phyloP scores from a whole-genome alignment of 1,284 basidiomycete species.

The Heterobasidion irregulare region DNA sequence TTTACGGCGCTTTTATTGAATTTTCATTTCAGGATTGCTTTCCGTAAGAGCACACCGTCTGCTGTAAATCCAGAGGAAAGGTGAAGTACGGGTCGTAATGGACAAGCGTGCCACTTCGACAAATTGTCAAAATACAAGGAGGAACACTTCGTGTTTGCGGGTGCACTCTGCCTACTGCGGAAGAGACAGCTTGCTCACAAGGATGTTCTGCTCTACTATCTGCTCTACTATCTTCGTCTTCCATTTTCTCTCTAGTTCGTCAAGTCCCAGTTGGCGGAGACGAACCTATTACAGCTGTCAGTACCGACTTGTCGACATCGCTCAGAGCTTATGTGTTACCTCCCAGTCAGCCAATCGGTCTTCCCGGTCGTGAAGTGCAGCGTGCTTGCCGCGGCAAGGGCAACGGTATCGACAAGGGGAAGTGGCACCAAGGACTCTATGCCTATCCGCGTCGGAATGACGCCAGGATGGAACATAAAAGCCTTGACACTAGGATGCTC shows the following conservation, averaged over 20 bases:
- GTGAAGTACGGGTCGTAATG: too few relatives aligned
- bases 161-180: neutral
- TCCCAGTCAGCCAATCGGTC: constrained; percentile 8
- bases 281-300: neutral
- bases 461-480: constrained; percentile 9
- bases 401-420: neutral
- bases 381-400: constrained; percentile 5
- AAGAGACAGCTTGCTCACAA: constrained; percentile 3
- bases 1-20: too few relatives aligned
- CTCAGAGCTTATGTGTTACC: neutral
- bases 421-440: neutral
- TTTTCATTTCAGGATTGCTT: too few relatives aligned
- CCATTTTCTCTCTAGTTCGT: constrained; percentile 4
- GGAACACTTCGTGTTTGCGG: too few relatives aligned
- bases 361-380: constrained; percentile 6
- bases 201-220: neutral
- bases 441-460: constrained; percentile 1
- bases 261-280: constrained; percentile 7
- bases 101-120: too few relatives aligned
- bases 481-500: constrained; percentile 5
- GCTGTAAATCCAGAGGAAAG: too few relatives aligned
- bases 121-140: too few relatives aligned
- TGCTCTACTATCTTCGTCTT: constrained; percentile 5
- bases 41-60: too few relatives aligned
- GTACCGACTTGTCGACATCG: neutral